Evolutionary conservation across 257 asterid species (phyloP).

Genomic region (Solanum sejunctum): DNA sequence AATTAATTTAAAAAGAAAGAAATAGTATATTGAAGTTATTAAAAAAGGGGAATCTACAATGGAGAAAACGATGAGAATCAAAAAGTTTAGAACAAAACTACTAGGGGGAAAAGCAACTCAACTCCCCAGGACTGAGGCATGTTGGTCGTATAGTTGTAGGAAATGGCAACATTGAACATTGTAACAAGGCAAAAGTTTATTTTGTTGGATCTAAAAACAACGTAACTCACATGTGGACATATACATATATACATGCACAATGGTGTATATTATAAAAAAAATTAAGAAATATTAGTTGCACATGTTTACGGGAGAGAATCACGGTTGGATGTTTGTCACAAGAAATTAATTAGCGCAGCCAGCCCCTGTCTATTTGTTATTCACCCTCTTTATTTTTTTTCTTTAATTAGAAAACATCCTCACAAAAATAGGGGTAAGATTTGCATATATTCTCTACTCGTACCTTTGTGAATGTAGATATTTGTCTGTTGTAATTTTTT

Average conservation of each 20-base stretch:
- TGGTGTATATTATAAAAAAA: neutral
- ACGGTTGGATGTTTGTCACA: conserved; percentile 62
- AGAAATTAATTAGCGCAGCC: neutral
- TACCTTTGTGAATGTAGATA: neutral
- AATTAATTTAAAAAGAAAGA: rapidly evolving
- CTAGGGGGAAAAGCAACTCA: conserved; percentile 3
- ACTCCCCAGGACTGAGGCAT: conserved; percentile 30
- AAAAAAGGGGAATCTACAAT: neutral
- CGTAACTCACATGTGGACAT: neutral
- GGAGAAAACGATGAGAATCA: neutral
- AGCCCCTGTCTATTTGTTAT: neutral
- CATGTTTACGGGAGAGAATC: conserved; percentile 66
- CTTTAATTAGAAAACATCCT: too few species aligned
- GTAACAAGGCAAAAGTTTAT: neutral
- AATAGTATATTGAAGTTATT: neutral
- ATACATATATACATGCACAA: neutral
- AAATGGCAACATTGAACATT: neutral
- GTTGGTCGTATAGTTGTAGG: conserved; percentile 39
- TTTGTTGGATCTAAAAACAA: conserved; percentile 8
- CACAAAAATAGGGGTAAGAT: too few species aligned
- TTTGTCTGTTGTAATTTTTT: neutral
- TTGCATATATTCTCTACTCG: too few species aligned
- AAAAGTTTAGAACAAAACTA: conserved; percentile 4
- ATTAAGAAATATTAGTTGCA: conserved; percentile 5
- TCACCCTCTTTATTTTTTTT: too few species aligned